Conservation (phyloP, 768 basidiomycete species). For the Fomitopsis pulvina region DNA sequence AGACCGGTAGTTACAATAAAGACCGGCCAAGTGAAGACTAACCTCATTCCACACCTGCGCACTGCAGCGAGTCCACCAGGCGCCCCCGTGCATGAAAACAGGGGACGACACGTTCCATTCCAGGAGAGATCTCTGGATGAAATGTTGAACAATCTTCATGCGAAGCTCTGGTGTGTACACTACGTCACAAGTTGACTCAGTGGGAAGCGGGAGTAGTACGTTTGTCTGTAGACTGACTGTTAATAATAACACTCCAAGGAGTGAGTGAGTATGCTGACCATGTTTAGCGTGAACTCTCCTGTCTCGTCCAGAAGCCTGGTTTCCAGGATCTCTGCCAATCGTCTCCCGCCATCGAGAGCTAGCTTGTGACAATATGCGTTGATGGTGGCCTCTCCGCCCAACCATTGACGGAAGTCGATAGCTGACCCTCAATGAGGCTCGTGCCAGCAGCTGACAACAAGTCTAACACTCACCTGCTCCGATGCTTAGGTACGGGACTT, state of each 20-base stretch:
- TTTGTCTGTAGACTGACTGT: slow-evolving; percentile 25
- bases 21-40: neutral
- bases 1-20: too few species aligned
- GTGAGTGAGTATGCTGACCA: slow-evolving; percentile 48
- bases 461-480: slow-evolving; percentile 36
- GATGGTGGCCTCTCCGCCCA: slow-evolving; percentile 75
- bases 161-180: slow-evolving; percentile 12
- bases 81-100: slow-evolving; percentile 24
- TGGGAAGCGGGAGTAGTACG: slow-evolving; percentile 34
- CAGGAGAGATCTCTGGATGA: slow-evolving; percentile 20
- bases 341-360: slow-evolving; percentile 59
- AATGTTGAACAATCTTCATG: slow-evolving; percentile 4
- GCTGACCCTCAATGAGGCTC: slow-evolving; percentile 33
- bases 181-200: slow-evolving; percentile 10
- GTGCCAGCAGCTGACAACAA: neutral
- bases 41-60: slow-evolving; percentile 34
- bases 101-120: slow-evolving; percentile 25
- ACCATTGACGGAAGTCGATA: slow-evolving; percentile 60
- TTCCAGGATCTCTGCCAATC: slow-evolving; percentile 51
- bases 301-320: slow-evolving; percentile 58
- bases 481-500: slow-evolving; percentile 46
- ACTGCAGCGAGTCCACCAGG: slow-evolving; percentile 30
- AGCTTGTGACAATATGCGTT: slow-evolving; percentile 63
- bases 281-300: slow-evolving; percentile 55
- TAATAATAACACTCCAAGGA: neutral